Percentiles rank a stretch among this genome's conserved stretches.
phyloP scores from a whole-genome alignment of 192 early-diverging fungal genomes.

The Coemansia asiatica region DNA sequence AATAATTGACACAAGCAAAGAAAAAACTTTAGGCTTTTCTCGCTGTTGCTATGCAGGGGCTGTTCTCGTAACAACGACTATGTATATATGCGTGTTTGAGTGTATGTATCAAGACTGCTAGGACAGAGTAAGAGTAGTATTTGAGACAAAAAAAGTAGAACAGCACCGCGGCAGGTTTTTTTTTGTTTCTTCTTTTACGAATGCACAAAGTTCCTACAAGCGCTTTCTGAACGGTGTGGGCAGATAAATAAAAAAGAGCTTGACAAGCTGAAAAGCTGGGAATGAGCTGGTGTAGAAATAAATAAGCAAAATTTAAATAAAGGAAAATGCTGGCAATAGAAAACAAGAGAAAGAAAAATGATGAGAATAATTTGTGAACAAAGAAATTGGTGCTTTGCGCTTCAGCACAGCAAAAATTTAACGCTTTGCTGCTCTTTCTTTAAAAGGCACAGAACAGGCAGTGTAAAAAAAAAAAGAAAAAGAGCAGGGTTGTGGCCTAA shows the following conservation, averaged over 20 bases:
- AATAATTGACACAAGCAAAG: background rate
- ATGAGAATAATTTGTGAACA: constrained; percentile 1
- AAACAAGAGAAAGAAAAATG: background rate
- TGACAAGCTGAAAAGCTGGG: background rate
- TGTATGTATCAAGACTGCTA: background rate
- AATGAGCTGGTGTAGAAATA: background rate
- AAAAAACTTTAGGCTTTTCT: background rate
- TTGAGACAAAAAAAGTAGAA: background rate
- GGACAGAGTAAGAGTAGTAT: background rate
- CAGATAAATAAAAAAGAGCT: background rate
- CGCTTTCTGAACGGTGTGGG: background rate
- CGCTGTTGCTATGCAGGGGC: background rate
- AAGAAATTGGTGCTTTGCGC: constrained; percentile 6
- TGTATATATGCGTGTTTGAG: background rate
- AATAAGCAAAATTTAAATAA: constrained; percentile 9
- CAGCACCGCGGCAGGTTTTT: background rate
- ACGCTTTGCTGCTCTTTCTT: background rate
- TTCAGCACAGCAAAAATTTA: background rate
- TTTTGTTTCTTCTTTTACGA: background rate
- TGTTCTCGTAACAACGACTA: background rate
- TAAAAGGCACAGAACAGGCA: background rate
- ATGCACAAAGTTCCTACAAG: background rate
- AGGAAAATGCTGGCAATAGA: background rate
- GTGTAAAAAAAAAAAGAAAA: constrained; percentile 1
- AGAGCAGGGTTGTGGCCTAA: background rate